Evolutionary conservation across 2,329 filamentous ascomycete species (phyloP).

Genomic region (Colletotrichum brevisporum): DNA sequence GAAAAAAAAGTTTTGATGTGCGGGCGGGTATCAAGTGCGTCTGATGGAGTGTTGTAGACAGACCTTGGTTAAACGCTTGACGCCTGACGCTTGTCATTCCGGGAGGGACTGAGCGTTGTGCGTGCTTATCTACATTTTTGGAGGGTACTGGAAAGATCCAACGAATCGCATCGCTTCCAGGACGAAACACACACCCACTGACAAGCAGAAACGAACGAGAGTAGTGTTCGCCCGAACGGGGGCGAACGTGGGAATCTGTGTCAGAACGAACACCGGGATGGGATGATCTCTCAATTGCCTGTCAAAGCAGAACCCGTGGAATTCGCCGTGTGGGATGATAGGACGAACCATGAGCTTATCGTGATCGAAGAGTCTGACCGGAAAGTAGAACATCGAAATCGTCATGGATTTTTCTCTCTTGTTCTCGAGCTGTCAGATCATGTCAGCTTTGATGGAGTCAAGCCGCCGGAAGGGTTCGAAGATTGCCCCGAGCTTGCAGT

Average conservation of each 20-base stretch:
- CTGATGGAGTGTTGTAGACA: too few relatives aligned
- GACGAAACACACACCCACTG: background rate
- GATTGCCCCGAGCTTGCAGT: background rate
- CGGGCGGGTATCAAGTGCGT: too few relatives aligned
- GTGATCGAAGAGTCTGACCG: background rate
- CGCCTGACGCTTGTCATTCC: slow-evolving; percentile 6
- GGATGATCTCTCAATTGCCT: slow-evolving; percentile 5
- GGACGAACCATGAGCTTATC: slow-evolving; percentile 11
- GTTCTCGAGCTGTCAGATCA: background rate
- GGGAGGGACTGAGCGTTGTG: slow-evolving; percentile 13
- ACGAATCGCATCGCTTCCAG: background rate
- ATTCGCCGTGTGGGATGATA: background rate
- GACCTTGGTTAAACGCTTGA: slow-evolving; percentile 1
- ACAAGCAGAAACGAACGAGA: background rate
- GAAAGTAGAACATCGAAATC: background rate
- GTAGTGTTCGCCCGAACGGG: background rate
- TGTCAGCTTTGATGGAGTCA: background rate
- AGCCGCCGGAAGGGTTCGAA: slow-evolving; percentile 7
- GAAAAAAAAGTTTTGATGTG: too few relatives aligned
- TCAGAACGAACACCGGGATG: background rate
- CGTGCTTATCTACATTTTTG: background rate
- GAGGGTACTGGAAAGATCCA: background rate
- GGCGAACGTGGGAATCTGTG: background rate
- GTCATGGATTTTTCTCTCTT: slow-evolving; percentile 7
- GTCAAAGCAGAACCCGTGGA: slow-evolving; percentile 10